Conservation (phyloP, 2,329 filamentous ascomycete genomes). For the Clarireedia monteithiana region DNA sequence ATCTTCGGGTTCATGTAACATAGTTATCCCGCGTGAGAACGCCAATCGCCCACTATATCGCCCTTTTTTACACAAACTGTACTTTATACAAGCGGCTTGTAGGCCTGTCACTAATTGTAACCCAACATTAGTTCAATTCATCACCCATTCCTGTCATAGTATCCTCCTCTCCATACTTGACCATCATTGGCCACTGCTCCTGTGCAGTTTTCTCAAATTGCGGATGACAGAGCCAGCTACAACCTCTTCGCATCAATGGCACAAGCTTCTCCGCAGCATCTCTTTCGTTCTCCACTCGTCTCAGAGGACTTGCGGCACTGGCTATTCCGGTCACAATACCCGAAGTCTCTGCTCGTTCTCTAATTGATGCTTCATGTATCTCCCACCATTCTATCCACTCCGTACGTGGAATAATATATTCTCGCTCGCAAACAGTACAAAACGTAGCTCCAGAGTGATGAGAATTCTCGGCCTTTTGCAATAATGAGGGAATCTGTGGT, state of each 20-base stretch:
- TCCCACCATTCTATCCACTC: constrained; percentile 60
- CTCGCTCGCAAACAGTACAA: constrained; percentile 45
- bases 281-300: constrained; percentile 24
- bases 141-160: not conserved
- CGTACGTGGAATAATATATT: constrained; percentile 42
- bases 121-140: not conserved
- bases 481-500: constrained; percentile 15
- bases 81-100: not conserved
- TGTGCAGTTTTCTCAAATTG: no score
- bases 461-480: constrained; percentile 29
- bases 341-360: not conserved
- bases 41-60: no score
- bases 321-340: not conserved
- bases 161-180: not conserved
- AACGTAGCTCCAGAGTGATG: constrained; percentile 40
- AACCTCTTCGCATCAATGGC: constrained; percentile 30
- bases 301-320: constrained; percentile 19
- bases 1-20: no score
- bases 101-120: no score
- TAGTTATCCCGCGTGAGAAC: no score
- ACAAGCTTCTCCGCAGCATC: constrained; percentile 27
- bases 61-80: not conserved
- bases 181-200: no score
- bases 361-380: constrained; percentile 22
- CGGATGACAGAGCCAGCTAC: constrained; percentile 30